Evolutionary conservation across 2,329 filamentous ascomycete species (phyloP).

Genomic region (Sclerotinia minor): DNA sequence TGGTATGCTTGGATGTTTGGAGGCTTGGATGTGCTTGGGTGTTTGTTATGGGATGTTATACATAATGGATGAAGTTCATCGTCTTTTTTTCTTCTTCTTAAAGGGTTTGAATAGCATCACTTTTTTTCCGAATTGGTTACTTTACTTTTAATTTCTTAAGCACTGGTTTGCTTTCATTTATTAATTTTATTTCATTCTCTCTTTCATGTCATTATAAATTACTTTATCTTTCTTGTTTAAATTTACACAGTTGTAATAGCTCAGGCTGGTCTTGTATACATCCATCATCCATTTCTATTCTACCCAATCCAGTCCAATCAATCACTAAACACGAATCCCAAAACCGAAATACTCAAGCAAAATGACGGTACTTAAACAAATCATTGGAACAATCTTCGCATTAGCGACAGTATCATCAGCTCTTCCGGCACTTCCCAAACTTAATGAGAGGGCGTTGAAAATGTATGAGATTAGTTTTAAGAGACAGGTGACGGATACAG

Average conservation of each 20-base stretch:
- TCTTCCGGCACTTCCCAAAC: constrained; percentile 37
- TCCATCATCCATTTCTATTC: constrained; percentile 16
- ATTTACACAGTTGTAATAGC: constrained; percentile 31
- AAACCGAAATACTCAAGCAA: constrained; percentile 11
- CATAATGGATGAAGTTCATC: background rate
- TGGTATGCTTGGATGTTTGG: background rate
- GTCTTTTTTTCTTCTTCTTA: background rate
- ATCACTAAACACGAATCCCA: background rate
- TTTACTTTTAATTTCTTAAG: constrained; percentile 32
- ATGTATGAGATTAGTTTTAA: constrained; percentile 32
- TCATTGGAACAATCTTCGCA: constrained; percentile 37
- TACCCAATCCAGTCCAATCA: background rate
- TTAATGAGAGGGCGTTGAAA: constrained; percentile 34
- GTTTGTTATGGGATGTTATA: background rate
- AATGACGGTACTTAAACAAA: constrained; percentile 40
- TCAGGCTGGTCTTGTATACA: constrained; percentile 41
- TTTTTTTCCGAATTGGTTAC: background rate
- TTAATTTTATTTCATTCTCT: constrained; percentile 31
- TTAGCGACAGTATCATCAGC: constrained; percentile 35
- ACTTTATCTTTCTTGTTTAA: constrained; percentile 5
- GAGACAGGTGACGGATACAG: constrained; percentile 39
- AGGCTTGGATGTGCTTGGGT: background rate
- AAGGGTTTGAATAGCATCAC: background rate
- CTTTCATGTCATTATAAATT: constrained; percentile 24
- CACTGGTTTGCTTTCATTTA: constrained; percentile 41